Conservation (phyloP, 1,284 basidiomycete species). For the Pseudozyma sp. region DNA sequence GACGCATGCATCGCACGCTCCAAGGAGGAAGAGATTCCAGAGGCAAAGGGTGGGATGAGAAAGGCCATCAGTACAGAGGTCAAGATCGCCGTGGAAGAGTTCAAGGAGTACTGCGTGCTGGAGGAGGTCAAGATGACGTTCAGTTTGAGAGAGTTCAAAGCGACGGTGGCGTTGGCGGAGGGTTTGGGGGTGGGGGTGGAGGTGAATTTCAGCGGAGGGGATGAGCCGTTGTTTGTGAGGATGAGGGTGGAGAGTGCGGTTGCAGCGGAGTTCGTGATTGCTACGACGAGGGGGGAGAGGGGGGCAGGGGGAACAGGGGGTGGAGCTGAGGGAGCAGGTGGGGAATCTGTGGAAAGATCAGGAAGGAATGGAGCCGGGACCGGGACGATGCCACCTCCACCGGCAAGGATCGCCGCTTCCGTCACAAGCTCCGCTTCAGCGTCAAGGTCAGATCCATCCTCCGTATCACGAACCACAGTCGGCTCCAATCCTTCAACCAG, state of each 20-base stretch:
- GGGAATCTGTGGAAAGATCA: not conserved
- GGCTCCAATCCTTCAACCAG: no score
- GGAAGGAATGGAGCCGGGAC: not conserved
- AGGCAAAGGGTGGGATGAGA: slow-evolving; percentile 6
- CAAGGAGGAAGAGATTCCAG: slow-evolving; percentile 30
- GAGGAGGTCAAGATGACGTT: slow-evolving; percentile 42
- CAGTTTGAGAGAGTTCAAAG: slow-evolving; percentile 57
- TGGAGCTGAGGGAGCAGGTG: not conserved
- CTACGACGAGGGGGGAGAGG: slow-evolving; percentile 39
- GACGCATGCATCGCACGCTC: slow-evolving; percentile 35
- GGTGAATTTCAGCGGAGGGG: slow-evolving; percentile 51
- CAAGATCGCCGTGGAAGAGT: slow-evolving; percentile 40
- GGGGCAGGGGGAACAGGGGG: not conserved
- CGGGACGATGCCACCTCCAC: not conserved
- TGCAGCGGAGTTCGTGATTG: slow-evolving; percentile 52
- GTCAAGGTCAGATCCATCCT: not conserved
- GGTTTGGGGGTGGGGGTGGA: slow-evolving; percentile 22
- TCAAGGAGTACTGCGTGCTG: slow-evolving; percentile 41
- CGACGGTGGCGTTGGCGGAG: slow-evolving; percentile 49
- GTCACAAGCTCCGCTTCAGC: not conserved
- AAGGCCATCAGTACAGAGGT: slow-evolving; percentile 53
- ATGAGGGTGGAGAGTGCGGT: slow-evolving; percentile 28
- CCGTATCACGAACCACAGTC: not conserved
- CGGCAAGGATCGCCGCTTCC: slow-evolving; percentile 3
- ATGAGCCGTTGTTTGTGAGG: slow-evolving; percentile 56